These are phyloP conservation scores for Dendryphion nanum DNA, from an alignment of 2,329 filamentous ascomycete species.

Conservation along the genomic window DNA sequence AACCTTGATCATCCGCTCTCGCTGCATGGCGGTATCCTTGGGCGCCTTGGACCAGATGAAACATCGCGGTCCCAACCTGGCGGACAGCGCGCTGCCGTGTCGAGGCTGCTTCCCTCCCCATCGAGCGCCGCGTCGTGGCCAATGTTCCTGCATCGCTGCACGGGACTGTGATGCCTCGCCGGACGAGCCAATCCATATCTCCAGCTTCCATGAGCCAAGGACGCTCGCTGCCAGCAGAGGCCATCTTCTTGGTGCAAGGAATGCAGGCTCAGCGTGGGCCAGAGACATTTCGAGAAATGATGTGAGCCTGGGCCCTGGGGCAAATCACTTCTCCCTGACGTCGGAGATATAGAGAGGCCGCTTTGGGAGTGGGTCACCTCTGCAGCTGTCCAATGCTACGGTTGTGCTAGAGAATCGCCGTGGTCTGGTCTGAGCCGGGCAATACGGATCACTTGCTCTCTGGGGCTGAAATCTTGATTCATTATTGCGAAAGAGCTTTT, in stretches of 20 bases:
- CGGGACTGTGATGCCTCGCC: constrained; percentile 33
- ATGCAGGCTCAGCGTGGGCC: constrained; percentile 36
- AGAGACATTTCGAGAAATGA: constrained; percentile 33
- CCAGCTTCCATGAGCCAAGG: constrained; percentile 17
- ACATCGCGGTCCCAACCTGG: constrained; percentile 33
- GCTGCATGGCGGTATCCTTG: constrained; percentile 35
- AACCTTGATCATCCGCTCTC: constrained; percentile 37
- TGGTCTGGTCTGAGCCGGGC: constrained; percentile 42
- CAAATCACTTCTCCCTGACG: constrained; percentile 38
- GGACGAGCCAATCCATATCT: constrained; percentile 29
- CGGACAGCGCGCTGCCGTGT: constrained; percentile 35
- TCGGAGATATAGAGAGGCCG: constrained; percentile 43
- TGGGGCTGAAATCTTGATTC: constrained; percentile 47
- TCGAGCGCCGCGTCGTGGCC: constrained; percentile 37
- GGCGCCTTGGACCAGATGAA: constrained; percentile 38
- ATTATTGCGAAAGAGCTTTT: constrained; percentile 28
- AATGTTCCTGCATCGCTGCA: constrained; percentile 45
- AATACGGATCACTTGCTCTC: constrained; percentile 42
- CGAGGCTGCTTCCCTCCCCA: constrained; percentile 26
- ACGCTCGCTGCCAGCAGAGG: constrained; percentile 19
- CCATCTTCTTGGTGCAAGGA: constrained; percentile 38
- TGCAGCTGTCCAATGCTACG: constrained; percentile 50
- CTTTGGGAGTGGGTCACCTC: constrained; percentile 44
- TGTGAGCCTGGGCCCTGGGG: constrained; percentile 36
- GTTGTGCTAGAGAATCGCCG: constrained; percentile 42